These are phyloP conservation scores for Colletotrichum somersetense DNA, from an alignment of 2,329 filamentous ascomycete species.

Conservation along the genomic window DNA sequence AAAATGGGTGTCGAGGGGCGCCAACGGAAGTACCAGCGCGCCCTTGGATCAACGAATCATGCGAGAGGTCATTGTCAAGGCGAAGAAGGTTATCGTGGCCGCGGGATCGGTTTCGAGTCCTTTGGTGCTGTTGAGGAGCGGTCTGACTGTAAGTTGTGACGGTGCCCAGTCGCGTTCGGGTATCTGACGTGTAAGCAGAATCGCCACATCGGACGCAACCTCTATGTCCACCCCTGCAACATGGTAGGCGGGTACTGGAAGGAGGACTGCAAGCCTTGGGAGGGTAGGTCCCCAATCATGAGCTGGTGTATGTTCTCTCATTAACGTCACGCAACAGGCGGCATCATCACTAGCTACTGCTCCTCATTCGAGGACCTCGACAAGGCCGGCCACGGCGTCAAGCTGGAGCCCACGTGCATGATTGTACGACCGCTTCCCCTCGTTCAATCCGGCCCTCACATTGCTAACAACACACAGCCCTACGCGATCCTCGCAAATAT, in stretches of 20 bases:
- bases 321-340: slow-evolving; percentile 61
- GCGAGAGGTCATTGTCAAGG: slow-evolving; percentile 77
- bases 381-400: slow-evolving; percentile 82
- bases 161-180: too few species aligned
- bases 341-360: slow-evolving; percentile 84
- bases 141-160: slow-evolving; percentile 70
- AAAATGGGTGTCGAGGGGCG: slow-evolving; percentile 79
- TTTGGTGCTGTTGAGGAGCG: slow-evolving; percentile 80
- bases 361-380: slow-evolving; percentile 86
- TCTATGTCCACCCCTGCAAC: slow-evolving; percentile 83
- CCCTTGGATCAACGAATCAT: slow-evolving; percentile 60
- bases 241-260: slow-evolving; percentile 72
- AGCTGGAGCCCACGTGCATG: slow-evolving; percentile 84
- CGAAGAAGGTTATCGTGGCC: slow-evolving; percentile 84
- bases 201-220: slow-evolving; percentile 82
- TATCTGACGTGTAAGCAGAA: slow-evolving; percentile 64
- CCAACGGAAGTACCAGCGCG: slow-evolving; percentile 68
- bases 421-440: slow-evolving; percentile 56
- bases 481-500: slow-evolving; percentile 72
- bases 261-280: slow-evolving; percentile 78
- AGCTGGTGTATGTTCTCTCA: neutral
- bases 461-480: slow-evolving; percentile 62
- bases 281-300: slow-evolving; percentile 53
- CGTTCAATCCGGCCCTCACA: neutral
- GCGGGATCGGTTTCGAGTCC: slow-evolving; percentile 83